phyloP scores from a whole-genome alignment of 1,284 basidiomycete species.

The Moniliella sp. region DNA sequence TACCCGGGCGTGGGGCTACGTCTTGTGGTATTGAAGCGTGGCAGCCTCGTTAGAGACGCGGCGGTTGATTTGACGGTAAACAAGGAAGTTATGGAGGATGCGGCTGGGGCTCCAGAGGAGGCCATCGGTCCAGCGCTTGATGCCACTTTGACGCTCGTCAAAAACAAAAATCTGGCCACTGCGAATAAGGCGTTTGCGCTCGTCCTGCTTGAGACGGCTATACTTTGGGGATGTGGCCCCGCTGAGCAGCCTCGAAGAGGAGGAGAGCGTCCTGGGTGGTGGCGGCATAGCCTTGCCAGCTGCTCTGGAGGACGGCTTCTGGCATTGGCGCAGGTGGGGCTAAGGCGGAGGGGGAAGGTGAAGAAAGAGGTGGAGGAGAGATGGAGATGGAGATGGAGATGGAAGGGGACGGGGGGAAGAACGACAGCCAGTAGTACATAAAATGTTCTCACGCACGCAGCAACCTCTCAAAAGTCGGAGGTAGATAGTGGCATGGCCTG shows the following conservation, averaged over 20 bases:
- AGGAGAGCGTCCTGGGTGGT: constrained; percentile 75
- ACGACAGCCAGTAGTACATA: too few species aligned
- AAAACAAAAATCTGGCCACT: constrained; percentile 89
- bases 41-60: constrained; percentile 5
- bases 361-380: too few species aligned
- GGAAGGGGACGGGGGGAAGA: too few species aligned
- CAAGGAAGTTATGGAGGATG: constrained; percentile 70
- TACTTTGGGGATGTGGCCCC: constrained; percentile 71
- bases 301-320: too few species aligned
- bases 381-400: too few species aligned
- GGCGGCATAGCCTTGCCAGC: too few species aligned
- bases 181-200: constrained; percentile 64
- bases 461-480: too few species aligned
- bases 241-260: constrained; percentile 75
- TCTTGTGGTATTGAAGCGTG: too few species aligned
- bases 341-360: too few species aligned
- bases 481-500: too few species aligned
- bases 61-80: constrained; percentile 25
- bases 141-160: constrained; percentile 86
- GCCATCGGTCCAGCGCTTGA: constrained; percentile 95
- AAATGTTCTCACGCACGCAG: too few species aligned
- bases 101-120: constrained; percentile 74
- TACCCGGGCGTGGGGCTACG: neutral
- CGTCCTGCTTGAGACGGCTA: constrained; percentile 78
- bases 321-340: too few species aligned